Base-by-base conservation (phyloP, 1,139 yeast species). In the Starmera stellimalicola region DNA sequence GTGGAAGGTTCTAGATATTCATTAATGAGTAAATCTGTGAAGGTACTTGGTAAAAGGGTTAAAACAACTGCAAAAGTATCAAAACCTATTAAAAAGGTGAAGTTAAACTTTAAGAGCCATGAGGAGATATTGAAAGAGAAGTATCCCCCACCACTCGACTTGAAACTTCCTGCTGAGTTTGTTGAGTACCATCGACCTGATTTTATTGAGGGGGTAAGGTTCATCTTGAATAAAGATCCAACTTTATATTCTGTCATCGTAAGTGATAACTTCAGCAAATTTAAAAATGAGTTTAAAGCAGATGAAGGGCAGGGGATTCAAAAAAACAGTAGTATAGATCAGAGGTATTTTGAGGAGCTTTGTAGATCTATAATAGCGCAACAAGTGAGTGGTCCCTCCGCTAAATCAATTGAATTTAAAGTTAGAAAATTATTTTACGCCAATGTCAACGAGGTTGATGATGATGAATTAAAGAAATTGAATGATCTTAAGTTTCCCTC, bases 301-400 rank as follows among this genome's bases (percentile, higher is more conserved):
- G n/a, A n/a, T n/a, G n/a, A n/a, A n/a, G n/a, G n/a, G n/a, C n/a
- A n/a, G n/a, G n/a, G n/a, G n/a, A n/a, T n/a, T n/a, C n/a, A n/a
- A n/a, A n/a, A n/a, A n/a, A n/a, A n/a, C n/a, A n/a, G n/a, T n/a
- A n/a, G n/a, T n/a, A n/a, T n/a, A n/a, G 37, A 50, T n/a, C 48
- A 64, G 39, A 44, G 48, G 42, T 50, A 66, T 51, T 62, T 63
- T 45, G 54, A 58, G 53, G 47, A 70, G 58, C 51, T 73, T 7
- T 62, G 64, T 0, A 56, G 68, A 32, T 66, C 73, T 9, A 70
- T 85, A 7, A 70, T 83, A 12, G 72, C 83, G 1, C 95, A 87
- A 57, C 95, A 87, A 52, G 78, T 87, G 5, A 79, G 91, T 43
- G 95, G 95, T 1, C 68, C 75, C 1, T 93, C 95, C 1, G 95